Conservation (phyloP, 352 stramenopile genomes). For the Pythium graminicola region DNA sequence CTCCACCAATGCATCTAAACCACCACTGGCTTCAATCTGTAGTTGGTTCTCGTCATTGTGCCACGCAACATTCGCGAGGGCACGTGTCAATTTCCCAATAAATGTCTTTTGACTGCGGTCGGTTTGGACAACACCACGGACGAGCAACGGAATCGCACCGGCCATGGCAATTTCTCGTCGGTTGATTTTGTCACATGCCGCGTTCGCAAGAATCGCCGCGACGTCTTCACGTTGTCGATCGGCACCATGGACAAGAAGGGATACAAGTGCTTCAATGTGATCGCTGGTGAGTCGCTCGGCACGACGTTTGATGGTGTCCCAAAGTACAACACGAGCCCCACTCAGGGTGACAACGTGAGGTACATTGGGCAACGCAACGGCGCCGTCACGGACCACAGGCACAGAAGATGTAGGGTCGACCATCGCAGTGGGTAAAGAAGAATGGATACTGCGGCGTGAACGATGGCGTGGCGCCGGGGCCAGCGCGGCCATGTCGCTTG, state of each 20-base stretch:
- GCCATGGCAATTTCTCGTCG: slow-evolving; percentile 11
- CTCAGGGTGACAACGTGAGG: slow-evolving; percentile 17
- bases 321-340: slow-evolving; percentile 17
- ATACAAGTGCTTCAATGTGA: slow-evolving; percentile 11
- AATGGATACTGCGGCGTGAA: slow-evolving; percentile 10
- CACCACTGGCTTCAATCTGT: slow-evolving; percentile 13
- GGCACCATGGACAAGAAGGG: slow-evolving; percentile 14
- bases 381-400: slow-evolving; percentile 8
- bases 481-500: slow-evolving; percentile 5
- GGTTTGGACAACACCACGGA: not conserved
- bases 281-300: slow-evolving; percentile 10
- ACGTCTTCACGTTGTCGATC: slow-evolving; percentile 20
- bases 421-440: slow-evolving; percentile 6
- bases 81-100: slow-evolving; percentile 7
- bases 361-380: slow-evolving; percentile 16
- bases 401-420: not conserved
- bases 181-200: slow-evolving; percentile 15
- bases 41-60: slow-evolving; percentile 17
- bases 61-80: slow-evolving; percentile 19
- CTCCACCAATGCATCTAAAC: slow-evolving; percentile 14
- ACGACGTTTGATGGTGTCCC: slow-evolving; percentile 18
- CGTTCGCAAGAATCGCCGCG: slow-evolving; percentile 18
- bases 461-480: not conserved
- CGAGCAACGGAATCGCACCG: slow-evolving; percentile 13
- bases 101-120: slow-evolving; percentile 1